phyloP scores from a whole-genome alignment of 306 rosid genomes.

The Pyrus bretschneideri region DNA sequence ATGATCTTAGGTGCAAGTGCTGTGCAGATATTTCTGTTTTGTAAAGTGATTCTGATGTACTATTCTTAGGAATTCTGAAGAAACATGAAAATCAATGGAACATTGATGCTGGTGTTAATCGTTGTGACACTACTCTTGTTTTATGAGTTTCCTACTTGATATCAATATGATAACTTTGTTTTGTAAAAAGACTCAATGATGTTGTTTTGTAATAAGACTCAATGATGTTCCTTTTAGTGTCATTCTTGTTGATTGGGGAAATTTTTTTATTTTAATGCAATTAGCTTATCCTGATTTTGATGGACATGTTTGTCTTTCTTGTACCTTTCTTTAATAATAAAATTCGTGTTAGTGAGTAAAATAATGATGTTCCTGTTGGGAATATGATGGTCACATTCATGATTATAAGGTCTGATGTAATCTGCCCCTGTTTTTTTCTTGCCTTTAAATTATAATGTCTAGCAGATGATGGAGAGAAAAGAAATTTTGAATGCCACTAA shows the following conservation, averaged over 20 bases:
- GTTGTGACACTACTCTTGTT: background rate
- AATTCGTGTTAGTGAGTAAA: background rate
- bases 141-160: background rate
- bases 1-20: background rate
- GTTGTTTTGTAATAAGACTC: background rate
- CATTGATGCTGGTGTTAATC: background rate
- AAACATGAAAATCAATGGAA: background rate
- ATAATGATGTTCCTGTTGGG: background rate
- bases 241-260: background rate
- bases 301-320: background rate
- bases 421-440: background rate
- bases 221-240: background rate
- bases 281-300: background rate
- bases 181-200: background rate
- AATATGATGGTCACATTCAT: background rate
- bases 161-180: background rate
- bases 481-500: conserved; percentile 50
- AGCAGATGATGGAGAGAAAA: conserved; percentile 58
- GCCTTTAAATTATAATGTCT: conserved; percentile 14
- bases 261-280: background rate
- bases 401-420: background rate
- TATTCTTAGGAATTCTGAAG: background rate
- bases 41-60: background rate
- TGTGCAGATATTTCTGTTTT: background rate
- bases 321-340: background rate